phyloP scores from a whole-genome alignment of 1,284 basidiomycete species.

The Anthracocystis setariae region DNA sequence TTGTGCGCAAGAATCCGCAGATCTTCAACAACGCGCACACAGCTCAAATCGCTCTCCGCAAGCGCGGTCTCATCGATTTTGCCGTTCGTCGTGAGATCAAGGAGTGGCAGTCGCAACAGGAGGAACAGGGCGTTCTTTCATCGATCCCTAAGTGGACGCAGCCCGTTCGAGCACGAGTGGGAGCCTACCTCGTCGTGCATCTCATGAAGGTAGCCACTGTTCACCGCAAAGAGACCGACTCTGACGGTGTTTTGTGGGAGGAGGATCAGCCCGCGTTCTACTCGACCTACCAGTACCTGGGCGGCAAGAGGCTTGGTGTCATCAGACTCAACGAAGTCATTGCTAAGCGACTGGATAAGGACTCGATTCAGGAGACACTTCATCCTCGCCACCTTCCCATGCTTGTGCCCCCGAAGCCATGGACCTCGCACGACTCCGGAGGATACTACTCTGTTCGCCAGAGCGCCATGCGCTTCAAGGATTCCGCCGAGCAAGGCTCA shows the following conservation, averaged over 20 bases:
- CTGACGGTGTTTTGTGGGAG: constrained; percentile 61
- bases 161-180: constrained; percentile 77
- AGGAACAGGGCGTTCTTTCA: constrained; percentile 70
- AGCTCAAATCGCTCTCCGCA: constrained; percentile 44
- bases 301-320: constrained; percentile 89
- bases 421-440: constrained; percentile 82
- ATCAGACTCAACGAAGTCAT: constrained; percentile 87
- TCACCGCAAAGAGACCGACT: constrained; percentile 70
- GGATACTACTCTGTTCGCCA: constrained; percentile 75
- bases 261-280: constrained; percentile 92
- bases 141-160: constrained; percentile 83
- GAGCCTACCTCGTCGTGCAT: constrained; percentile 83
- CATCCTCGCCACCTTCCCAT: constrained; percentile 96
- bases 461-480: constrained; percentile 86
- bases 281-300: constrained; percentile 91
- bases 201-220: constrained; percentile 86
- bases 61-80: constrained; percentile 52
- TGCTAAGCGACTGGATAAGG: constrained; percentile 80
- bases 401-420: constrained; percentile 89
- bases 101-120: constrained; percentile 71
- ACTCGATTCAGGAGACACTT: constrained; percentile 79
- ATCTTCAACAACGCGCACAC: constrained; percentile 54
- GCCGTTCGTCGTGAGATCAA: constrained; percentile 57
- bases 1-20: constrained; percentile 54
- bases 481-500: constrained; percentile 83